A percentile compares a stretch with the other conserved stretches of the same genome.
phyloP scores from a whole-genome alignment of 2,329 filamentous ascomycete genomes.

The Botrytis byssoidea region DNA sequence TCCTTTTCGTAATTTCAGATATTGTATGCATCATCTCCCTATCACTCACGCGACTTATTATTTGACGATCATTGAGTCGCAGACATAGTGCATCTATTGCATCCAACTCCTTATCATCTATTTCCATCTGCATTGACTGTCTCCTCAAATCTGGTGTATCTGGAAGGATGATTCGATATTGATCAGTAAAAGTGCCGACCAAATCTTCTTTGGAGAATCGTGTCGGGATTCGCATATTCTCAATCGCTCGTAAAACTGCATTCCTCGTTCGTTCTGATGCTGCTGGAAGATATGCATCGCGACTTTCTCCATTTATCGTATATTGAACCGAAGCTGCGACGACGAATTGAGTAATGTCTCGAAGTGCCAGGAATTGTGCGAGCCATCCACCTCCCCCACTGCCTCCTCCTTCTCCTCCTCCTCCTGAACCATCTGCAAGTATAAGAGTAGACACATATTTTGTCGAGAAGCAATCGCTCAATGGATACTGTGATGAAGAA shows the following conservation, averaged over 20 bases:
- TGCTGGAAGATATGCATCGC: constrained; percentile 40
- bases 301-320: constrained; percentile 40
- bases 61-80: constrained; percentile 40
- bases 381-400: constrained; percentile 36
- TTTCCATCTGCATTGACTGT: constrained; percentile 31
- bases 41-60: constrained; percentile 44
- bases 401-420: constrained; percentile 21
- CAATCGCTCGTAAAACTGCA: constrained; percentile 41
- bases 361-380: constrained; percentile 42
- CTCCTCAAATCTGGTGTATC: constrained; percentile 40
- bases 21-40: constrained; percentile 41
- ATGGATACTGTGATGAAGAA: constrained; percentile 39
- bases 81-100: constrained; percentile 41
- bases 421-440: constrained; percentile 35
- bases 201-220: constrained; percentile 41
- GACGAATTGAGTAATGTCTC: constrained; percentile 43
- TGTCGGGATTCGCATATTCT: constrained; percentile 40
- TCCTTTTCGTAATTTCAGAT: constrained; percentile 40
- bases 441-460: constrained; percentile 41
- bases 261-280: constrained; percentile 41
- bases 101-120: constrained; percentile 41
- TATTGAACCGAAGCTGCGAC: constrained; percentile 44
- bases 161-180: constrained; percentile 42
- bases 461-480: constrained; percentile 41
- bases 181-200: constrained; percentile 40